These are phyloP conservation scores for Diutina catenulata DNA, from an alignment of 1,139 yeast genomes.

Conservation along the genomic window DNA sequence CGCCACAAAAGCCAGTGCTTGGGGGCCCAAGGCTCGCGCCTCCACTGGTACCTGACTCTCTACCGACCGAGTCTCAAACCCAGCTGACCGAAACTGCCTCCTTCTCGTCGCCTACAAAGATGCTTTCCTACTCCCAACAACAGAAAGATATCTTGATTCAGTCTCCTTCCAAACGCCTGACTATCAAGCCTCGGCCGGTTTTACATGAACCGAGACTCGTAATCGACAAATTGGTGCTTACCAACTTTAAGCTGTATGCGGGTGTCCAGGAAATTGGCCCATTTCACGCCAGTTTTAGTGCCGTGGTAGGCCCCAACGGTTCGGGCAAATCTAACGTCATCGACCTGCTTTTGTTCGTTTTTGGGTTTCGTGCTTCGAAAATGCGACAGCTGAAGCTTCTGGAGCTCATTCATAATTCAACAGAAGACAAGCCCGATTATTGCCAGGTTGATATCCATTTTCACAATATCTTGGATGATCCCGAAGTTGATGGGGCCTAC, in stretches of 20 bases:
- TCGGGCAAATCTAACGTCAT: constrained; percentile 96
- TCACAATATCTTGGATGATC: constrained; percentile 59
- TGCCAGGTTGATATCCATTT: constrained; percentile 95
- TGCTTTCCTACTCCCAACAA: constrained; percentile 1
- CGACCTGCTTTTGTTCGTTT: constrained; percentile 89
- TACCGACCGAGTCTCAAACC: too few relatives aligned
- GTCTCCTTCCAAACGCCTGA: constrained; percentile 1
- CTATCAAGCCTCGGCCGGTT: not conserved
- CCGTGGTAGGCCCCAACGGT: constrained; percentile 99
- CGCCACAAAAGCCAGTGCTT: too few relatives aligned
- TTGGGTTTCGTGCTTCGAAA: constrained; percentile 92
- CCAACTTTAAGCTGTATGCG: constrained; percentile 91
- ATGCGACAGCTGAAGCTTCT: constrained; percentile 93
- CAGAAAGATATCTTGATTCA: constrained; percentile 1
- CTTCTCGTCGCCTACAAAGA: constrained; percentile 1
- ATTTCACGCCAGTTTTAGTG: constrained; percentile 84
- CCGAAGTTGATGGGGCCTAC: constrained; percentile 7
- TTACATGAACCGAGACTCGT: constrained; percentile 48
- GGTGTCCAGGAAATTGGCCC: constrained; percentile 95
- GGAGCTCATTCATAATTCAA: constrained; percentile 79
- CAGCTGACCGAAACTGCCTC: too few relatives aligned
- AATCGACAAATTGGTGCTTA: constrained; percentile 59
- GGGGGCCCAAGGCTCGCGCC: too few relatives aligned
- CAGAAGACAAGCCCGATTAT: constrained; percentile 47
- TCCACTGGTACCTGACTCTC: too few relatives aligned